phyloP scores from a whole-genome alignment of 1,284 basidiomycete genomes.

The Naganishia sp. region DNA sequence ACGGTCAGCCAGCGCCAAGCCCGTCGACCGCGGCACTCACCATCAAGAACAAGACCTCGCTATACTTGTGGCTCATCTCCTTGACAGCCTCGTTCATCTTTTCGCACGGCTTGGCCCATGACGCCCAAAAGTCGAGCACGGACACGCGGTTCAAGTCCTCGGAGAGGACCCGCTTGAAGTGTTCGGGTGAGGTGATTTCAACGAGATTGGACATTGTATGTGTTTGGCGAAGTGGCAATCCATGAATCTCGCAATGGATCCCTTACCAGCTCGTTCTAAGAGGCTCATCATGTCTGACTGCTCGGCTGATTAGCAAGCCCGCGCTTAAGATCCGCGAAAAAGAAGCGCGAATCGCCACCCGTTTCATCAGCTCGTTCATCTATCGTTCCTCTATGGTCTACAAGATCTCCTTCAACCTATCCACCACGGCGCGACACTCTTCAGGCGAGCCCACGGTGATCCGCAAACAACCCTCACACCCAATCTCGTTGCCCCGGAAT shows the following conservation, averaged over 20 bases:
- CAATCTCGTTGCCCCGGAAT: slow-evolving; percentile 80
- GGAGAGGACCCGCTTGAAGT: slow-evolving; percentile 74
- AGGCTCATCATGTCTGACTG: slow-evolving; percentile 1
- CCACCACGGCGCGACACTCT: slow-evolving; percentile 68
- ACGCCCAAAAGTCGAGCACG: slow-evolving; percentile 87
- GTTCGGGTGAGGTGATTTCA: slow-evolving; percentile 64
- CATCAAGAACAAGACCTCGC: slow-evolving; percentile 70
- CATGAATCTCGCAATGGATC: neutral
- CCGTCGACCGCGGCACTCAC: slow-evolving; percentile 54
- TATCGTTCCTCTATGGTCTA: neutral
- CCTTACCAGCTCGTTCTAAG: too few relatives aligned
- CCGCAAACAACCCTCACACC: slow-evolving; percentile 83
- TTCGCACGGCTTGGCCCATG: slow-evolving; percentile 86
- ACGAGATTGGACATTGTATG: slow-evolving; percentile 43
- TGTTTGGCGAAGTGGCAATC: neutral
- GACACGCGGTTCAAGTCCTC: slow-evolving; percentile 75
- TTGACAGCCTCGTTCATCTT: slow-evolving; percentile 77
- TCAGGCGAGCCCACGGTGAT: slow-evolving; percentile 85
- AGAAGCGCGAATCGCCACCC: slow-evolving; percentile 10
- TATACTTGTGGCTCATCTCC: slow-evolving; percentile 72
- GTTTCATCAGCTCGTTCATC: neutral
- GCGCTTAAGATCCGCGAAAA: slow-evolving; percentile 5
- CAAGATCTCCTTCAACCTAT: slow-evolving; percentile 47
- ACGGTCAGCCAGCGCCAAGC: neutral
- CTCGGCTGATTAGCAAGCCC: slow-evolving; percentile 14